phyloP scores from a whole-genome alignment of 1,284 basidiomycete genomes.

The Coniferiporia sulphurascens region DNA sequence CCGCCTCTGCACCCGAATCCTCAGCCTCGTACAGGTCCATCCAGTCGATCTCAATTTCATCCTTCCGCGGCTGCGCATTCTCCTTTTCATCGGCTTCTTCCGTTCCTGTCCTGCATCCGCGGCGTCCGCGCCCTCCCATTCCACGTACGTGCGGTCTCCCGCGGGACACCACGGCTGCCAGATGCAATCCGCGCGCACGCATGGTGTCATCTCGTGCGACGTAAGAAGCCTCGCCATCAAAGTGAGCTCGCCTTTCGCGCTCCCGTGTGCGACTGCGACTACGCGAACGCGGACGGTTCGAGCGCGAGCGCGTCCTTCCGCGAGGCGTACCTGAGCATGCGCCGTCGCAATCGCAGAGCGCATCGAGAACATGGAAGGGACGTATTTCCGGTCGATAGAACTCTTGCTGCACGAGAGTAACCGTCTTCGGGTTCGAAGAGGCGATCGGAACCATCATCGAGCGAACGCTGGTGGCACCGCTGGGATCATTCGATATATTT shows the following conservation, averaged over 20 bases:
- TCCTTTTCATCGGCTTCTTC: not conserved
- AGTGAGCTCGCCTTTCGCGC: not conserved
- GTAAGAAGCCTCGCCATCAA: not conserved
- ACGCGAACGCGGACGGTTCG: not conserved
- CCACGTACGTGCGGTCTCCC: not conserved
- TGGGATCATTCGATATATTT: not conserved
- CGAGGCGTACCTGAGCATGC: not conserved
- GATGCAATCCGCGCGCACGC: not conserved
- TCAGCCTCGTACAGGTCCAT: not conserved
- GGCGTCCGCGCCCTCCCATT: not conserved
- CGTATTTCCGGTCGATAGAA: not conserved
- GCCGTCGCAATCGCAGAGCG: not conserved
- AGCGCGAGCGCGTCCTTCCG: not conserved
- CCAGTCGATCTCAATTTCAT: not conserved
- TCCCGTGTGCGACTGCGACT: not conserved
- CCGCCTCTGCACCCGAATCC: not conserved
- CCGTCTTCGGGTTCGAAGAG: not conserved
- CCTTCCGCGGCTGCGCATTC: not conserved
- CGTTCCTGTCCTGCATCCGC: not conserved
- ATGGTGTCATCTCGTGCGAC: not conserved
- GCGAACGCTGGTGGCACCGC: not conserved
- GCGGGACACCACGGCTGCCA: not conserved
- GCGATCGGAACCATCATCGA: not conserved
- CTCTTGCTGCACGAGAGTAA: not conserved
- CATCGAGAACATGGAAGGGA: not conserved